Percentiles rank a stretch among this genome's conserved stretches.
Evolutionary conservation across 352 stramenopile species (phyloP).

Genomic region (Phytophthora foliorum): DNA sequence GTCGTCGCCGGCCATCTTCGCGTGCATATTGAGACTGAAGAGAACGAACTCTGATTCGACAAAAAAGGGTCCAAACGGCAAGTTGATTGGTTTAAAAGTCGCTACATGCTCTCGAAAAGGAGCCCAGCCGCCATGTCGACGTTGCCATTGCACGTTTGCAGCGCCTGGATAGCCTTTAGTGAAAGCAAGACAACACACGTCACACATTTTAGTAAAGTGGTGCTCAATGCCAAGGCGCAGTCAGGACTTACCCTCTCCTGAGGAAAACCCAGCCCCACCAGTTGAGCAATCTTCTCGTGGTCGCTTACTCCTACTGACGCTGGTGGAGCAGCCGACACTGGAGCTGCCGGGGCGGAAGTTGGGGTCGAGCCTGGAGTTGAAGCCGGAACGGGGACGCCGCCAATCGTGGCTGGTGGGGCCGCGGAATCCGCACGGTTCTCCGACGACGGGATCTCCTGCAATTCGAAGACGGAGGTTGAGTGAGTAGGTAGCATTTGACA

Average conservation of each 20-base stretch:
- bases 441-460: conserved; percentile 76
- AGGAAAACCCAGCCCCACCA: conserved; percentile 78
- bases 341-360: conserved; percentile 14
- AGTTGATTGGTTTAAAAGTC: conserved; percentile 32
- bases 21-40: conserved; percentile 5
- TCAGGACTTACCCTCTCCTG: conserved; percentile 52
- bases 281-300: conserved; percentile 68
- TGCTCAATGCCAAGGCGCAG: background rate
- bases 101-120: conserved; percentile 79
- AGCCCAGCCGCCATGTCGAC: conserved; percentile 85
- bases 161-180: conserved; percentile 64
- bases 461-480: background rate
- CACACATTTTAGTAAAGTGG: conserved; percentile 17
- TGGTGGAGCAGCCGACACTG: conserved; percentile 28
- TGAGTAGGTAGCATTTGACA: background rate
- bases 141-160: conserved; percentile 80
- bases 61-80: conserved; percentile 14
- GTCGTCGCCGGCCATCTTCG: conserved; percentile 43
- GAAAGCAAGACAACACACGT: conserved; percentile 30
- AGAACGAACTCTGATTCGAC: conserved; percentile 25
- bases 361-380: conserved; percentile 33
- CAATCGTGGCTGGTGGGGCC: conserved; percentile 33
- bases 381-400: conserved; percentile 36
- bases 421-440: conserved; percentile 52
- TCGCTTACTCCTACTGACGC: conserved; percentile 30